Evolutionary conservation across 345 rosid species (phyloP).

Genomic region (Clausena lansium): DNA sequence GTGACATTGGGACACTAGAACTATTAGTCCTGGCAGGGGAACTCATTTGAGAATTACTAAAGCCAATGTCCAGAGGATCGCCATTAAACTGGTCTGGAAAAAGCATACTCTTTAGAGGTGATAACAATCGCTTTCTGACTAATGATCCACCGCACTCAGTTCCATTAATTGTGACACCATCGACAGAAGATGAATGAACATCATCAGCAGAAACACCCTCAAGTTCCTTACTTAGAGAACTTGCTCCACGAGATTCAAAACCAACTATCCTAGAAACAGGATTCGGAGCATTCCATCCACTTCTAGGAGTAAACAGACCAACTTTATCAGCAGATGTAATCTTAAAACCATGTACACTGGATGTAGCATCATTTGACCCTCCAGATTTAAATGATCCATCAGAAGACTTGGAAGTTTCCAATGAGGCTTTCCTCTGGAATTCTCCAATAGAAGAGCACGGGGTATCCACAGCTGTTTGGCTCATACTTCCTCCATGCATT

Average conservation of each 20-base stretch:
- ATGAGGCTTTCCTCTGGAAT: constrained; percentile 48
- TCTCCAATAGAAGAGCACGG: constrained; percentile 49
- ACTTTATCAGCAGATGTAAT: constrained; percentile 35
- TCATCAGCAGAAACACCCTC: constrained; percentile 35
- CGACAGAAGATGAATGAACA: constrained; percentile 26
- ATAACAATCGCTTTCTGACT: constrained; percentile 65
- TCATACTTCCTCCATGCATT: constrained; percentile 35
- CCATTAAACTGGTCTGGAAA: constrained; percentile 55
- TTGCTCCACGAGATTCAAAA: constrained; percentile 50
- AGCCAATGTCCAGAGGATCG: constrained; percentile 56
- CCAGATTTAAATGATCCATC: constrained; percentile 38
- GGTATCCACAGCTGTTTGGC: constrained; percentile 26
- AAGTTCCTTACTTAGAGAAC: constrained; percentile 25
- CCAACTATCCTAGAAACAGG: constrained; percentile 83
- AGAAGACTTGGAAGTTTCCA: constrained; percentile 41
- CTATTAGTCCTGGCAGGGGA: constrained; percentile 30
- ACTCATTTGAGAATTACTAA: constrained; percentile 35
- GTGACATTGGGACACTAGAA: constrained; percentile 28
- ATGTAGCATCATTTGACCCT: constrained; percentile 35
- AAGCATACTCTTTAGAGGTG: constrained; percentile 63
- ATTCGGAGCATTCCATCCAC: constrained; percentile 30
- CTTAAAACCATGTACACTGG: constrained; percentile 43
- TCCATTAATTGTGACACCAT: constrained; percentile 32
- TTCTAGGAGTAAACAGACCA: constrained; percentile 32
- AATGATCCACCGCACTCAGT: constrained; percentile 52